These are phyloP conservation scores for Linderniella brevidens DNA, from an alignment of 257 asterid species.

Conservation along the genomic window DNA sequence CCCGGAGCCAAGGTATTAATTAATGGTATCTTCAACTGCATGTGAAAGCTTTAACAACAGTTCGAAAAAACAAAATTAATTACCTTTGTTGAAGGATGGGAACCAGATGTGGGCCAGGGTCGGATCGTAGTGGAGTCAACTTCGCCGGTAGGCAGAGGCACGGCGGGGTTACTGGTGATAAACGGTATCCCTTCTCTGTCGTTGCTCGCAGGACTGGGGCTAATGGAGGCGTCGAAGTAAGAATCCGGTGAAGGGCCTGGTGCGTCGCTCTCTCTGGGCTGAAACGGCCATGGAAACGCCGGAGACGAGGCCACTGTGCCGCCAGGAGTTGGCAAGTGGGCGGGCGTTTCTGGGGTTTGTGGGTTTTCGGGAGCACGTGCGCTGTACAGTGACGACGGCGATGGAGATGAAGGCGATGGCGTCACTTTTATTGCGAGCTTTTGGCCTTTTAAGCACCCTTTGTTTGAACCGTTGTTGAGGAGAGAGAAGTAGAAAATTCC, in stretches of 20 bases:
- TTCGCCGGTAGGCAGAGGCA: slow-evolving; percentile 92
- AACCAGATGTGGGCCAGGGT: slow-evolving; percentile 40
- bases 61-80: not conserved
- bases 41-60: not conserved
- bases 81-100: slow-evolving; percentile 29
- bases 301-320: slow-evolving; percentile 75
- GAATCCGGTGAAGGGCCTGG: slow-evolving; percentile 61
- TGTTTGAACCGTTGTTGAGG: slow-evolving; percentile 45
- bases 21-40: too few relatives aligned
- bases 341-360: too few relatives aligned
- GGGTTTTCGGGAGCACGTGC: too few relatives aligned
- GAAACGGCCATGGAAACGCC: slow-evolving; percentile 77
- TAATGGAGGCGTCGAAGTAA: slow-evolving; percentile 16
- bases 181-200: slow-evolving; percentile 56
- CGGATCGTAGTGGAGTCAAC: slow-evolving; percentile 84
- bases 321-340: slow-evolving; percentile 25
- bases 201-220: slow-evolving; percentile 24
- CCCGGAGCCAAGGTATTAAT: too few relatives aligned
- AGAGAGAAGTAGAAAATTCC: slow-evolving; percentile 83
- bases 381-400: slow-evolving; percentile 16
- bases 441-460: slow-evolving; percentile 45
- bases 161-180: slow-evolving; percentile 85
- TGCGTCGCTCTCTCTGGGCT: slow-evolving; percentile 36
- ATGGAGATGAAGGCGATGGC: slow-evolving; percentile 4
- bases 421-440: slow-evolving; percentile 52